Conservation (phyloP, 2,329 filamentous ascomycete species). For the Aspergillus piperis region DNA sequence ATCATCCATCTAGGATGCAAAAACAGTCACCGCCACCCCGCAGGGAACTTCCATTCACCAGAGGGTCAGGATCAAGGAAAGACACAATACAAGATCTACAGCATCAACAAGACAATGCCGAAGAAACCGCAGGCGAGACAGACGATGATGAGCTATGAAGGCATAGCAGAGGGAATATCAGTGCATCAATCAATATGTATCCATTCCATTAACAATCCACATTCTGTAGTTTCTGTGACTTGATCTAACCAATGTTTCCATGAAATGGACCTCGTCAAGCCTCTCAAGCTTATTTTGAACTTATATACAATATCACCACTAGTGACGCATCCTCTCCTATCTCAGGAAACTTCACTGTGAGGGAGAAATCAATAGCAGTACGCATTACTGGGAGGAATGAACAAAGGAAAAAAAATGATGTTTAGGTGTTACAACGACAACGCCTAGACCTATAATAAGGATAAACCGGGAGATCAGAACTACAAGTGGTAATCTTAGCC, state of each 20-base stretch:
- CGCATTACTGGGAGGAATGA: constrained; percentile 15
- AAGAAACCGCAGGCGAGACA: constrained; percentile 37
- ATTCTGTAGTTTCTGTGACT: not conserved
- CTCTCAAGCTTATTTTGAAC: constrained; percentile 28
- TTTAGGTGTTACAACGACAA: constrained; percentile 41
- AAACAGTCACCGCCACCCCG: constrained; percentile 37
- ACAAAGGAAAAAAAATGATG: constrained; percentile 27
- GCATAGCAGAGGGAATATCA: not conserved
- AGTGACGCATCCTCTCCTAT: constrained; percentile 25
- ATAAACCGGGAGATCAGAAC: constrained; percentile 23
- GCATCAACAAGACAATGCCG: constrained; percentile 18
- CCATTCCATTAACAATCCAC: not conserved
- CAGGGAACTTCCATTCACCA: constrained; percentile 46
- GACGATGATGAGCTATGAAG: constrained; percentile 46
- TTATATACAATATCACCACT: constrained; percentile 41
- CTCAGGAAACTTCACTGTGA: constrained; percentile 24
- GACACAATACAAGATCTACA: not conserved
- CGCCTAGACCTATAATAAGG: constrained; percentile 36
- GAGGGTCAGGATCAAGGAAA: constrained; percentile 18
- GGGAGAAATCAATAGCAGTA: constrained; percentile 22
- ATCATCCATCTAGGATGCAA: constrained; percentile 14
- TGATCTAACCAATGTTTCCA: not conserved
- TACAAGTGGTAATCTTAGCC: constrained; percentile 29
- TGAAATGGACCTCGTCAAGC: constrained; percentile 6
- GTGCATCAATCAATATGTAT: not conserved